Evolutionary conservation across 2,329 filamentous ascomycete species (phyloP).

Genomic region (Ambrosiella beaveri): DNA sequence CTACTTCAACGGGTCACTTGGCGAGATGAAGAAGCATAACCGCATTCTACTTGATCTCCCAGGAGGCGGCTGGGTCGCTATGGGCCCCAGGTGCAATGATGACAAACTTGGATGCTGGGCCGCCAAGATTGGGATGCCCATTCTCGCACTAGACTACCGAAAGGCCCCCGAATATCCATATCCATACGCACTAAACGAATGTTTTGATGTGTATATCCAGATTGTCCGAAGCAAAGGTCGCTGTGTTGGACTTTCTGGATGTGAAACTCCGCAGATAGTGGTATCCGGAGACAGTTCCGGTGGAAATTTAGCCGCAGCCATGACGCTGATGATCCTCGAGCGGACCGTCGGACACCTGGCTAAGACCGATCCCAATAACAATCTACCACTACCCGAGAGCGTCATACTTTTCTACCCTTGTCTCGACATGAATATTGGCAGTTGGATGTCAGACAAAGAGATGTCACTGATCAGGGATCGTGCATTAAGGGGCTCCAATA

Average conservation of each 20-base stretch:
- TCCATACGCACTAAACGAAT: conserved; percentile 31
- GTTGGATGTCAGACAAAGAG: conserved; percentile 98
- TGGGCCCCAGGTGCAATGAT: conserved; percentile 87
- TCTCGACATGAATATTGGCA: conserved; percentile 92
- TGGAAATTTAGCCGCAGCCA: conserved; percentile 40
- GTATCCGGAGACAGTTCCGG: conserved; percentile 33
- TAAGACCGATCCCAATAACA: conserved; percentile 23
- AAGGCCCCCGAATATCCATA: conserved; percentile 35
- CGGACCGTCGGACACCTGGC: conserved; percentile 29
- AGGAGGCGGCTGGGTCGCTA: conserved; percentile 88
- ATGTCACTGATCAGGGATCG: conserved; percentile 86
- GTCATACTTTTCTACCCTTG: conserved; percentile 77
- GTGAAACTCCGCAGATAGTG: conserved; percentile 24
- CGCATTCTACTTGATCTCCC: conserved; percentile 78
- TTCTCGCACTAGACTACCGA: conserved; percentile 75
- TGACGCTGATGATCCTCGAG: conserved; percentile 80
- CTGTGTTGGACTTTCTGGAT: conserved; percentile 28
- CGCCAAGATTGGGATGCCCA: conserved; percentile 68
- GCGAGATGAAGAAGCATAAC: conserved; percentile 56
- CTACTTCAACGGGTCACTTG: conserved; percentile 79
- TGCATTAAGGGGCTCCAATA: conserved; percentile 59
- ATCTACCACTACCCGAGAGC: conserved; percentile 60
- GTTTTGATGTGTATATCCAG: conserved; percentile 29
- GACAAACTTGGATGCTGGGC: conserved; percentile 91
- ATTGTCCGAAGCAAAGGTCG: conserved; percentile 23